Base-by-base conservation (phyloP, 306 rosid species). In the Castanospermum australe region DNA sequence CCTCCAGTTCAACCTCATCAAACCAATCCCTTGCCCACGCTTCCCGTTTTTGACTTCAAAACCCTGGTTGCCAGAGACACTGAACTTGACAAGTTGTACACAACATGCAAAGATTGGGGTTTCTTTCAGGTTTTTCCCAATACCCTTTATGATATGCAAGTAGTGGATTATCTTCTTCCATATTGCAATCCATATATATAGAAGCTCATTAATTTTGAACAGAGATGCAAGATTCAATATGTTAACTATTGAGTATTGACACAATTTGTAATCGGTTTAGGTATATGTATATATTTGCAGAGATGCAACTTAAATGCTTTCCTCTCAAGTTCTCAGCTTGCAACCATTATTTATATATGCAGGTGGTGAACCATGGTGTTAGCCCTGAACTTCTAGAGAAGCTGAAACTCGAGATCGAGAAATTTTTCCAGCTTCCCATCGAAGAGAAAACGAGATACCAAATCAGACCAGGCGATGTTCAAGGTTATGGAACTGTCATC, bases 331-430 rank as follows among this genome's bases (percentile, higher is more conserved):
- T n/a, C n/a, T n/a, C n/a, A n/a, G n/a, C n/a, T 2, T 13, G 35
- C 7, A 1, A 8, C 17, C 39, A n/a, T 28, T 67, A 4, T 61
- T 30, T 28, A 56, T 14, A 1, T 30, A 0, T 77, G 67, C 42
- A 93, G 98, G 83, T 94, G 85, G 88, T 87, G 71, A 92, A 94
- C 83, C 98, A 93, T 81, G 98, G 92, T 82, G 91, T 92, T 52
- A 77, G 82, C 64, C 22, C 56, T 80, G 17, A 72, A 57, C 48
- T 90, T 20, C 48, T 90, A 21, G 85, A 78, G 81, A 83, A 87
- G 67, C 59, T 92, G 63, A 85, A 84, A 18, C 21, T 60, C 5
- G 98, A 90, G 84, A 55, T 83, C 36, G 88, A 89, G 79, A 92
- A 72, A 0, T 94, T 89, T 56, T 94, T 94, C 76, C 67, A 85